These are phyloP conservation scores for Periconia sp. DNA, from an alignment of 2,329 filamentous ascomycete genomes.

Conservation along the genomic window DNA sequence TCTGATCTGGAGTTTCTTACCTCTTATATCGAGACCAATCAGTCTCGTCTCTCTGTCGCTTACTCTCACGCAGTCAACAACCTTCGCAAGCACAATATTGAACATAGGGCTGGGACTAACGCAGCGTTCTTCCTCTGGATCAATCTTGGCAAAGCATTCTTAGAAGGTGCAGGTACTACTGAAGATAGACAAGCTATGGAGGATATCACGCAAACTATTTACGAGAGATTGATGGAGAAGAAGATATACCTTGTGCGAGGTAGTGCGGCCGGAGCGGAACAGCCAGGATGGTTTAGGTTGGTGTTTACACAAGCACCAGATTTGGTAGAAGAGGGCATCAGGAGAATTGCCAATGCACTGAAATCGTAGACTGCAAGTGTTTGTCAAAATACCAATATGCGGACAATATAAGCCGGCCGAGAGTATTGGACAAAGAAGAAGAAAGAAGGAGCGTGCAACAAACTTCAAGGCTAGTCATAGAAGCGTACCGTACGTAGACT, in stretches of 20 bases:
- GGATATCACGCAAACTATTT: constrained; percentile 54
- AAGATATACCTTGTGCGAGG: constrained; percentile 60
- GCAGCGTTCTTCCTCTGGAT: constrained; percentile 57
- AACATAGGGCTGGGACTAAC: constrained; percentile 47
- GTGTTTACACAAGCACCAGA: constrained; percentile 50
- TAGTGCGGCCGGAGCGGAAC: constrained; percentile 52
- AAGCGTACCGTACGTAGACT: too few relatives aligned
- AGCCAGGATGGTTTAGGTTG: constrained; percentile 61
- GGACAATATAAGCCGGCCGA: too few relatives aligned
- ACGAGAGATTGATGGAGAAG: constrained; percentile 50
- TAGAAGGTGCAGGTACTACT: constrained; percentile 12
- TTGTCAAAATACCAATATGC: too few relatives aligned
- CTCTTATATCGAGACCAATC: constrained; percentile 54
- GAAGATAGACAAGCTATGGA: constrained; percentile 14
- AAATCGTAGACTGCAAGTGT: too few relatives aligned
- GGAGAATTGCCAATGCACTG: constrained; percentile 25
- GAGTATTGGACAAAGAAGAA: too few relatives aligned
- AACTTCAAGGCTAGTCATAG: too few relatives aligned
- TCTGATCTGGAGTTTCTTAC: constrained; percentile 8
- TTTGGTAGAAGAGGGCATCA: constrained; percentile 39
- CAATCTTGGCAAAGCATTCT: constrained; percentile 30
- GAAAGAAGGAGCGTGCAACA: too few relatives aligned
- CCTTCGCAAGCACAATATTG: constrained; percentile 41
- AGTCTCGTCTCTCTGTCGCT: constrained; percentile 18
- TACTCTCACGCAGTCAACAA: constrained; percentile 18